Conservation (phyloP, 208 protist species). For the Leishmania tropica region DNA sequence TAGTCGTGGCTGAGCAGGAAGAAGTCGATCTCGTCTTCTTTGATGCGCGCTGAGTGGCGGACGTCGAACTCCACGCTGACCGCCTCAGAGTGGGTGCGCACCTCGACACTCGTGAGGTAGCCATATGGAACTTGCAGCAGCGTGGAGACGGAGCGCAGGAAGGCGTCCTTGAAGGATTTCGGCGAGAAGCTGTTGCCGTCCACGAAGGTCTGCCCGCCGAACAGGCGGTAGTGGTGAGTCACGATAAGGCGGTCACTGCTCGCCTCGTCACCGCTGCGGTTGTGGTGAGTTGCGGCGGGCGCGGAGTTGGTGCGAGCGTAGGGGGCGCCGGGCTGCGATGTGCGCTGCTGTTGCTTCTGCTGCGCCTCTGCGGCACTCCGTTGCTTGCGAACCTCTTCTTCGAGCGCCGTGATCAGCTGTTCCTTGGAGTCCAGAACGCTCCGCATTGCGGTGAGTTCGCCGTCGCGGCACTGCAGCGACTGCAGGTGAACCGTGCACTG, state of each 20-base stretch:
- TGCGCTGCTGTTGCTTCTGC: neutral
- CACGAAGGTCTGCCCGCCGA: slow-evolving; percentile 47
- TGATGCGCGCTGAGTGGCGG: slow-evolving; percentile 36
- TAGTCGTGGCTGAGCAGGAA: slow-evolving; percentile 50
- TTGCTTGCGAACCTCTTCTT: slow-evolving; percentile 11
- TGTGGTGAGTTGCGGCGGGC: slow-evolving; percentile 2
- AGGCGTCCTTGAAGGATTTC: slow-evolving; percentile 43
- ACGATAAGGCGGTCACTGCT: slow-evolving; percentile 26
- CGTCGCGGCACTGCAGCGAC: slow-evolving; percentile 14
- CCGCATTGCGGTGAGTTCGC: slow-evolving; percentile 32
- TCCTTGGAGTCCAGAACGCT: slow-evolving; percentile 28
- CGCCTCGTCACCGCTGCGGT: slow-evolving; percentile 15
- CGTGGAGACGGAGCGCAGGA: slow-evolving; percentile 51
- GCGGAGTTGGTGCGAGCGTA: slow-evolving; percentile 29
- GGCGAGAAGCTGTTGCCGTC: slow-evolving; percentile 27
- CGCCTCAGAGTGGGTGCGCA: slow-evolving; percentile 40
- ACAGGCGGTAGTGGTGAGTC: slow-evolving; percentile 50
- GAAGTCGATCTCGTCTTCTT: slow-evolving; percentile 46
- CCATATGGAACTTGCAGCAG: slow-evolving; percentile 45
- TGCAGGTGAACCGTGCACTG: slow-evolving; percentile 8
- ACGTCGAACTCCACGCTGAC: slow-evolving; percentile 57
- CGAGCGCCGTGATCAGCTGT: slow-evolving; percentile 13
- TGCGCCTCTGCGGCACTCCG: neutral
- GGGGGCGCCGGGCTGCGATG: neutral
- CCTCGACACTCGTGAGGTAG: slow-evolving; percentile 43